A percentile compares a stretch with the other conserved stretches of the same genome.
Conservation (phyloP, 2,329 filamentous ascomycete genomes). For the Xylariaceae sp. region DNA sequence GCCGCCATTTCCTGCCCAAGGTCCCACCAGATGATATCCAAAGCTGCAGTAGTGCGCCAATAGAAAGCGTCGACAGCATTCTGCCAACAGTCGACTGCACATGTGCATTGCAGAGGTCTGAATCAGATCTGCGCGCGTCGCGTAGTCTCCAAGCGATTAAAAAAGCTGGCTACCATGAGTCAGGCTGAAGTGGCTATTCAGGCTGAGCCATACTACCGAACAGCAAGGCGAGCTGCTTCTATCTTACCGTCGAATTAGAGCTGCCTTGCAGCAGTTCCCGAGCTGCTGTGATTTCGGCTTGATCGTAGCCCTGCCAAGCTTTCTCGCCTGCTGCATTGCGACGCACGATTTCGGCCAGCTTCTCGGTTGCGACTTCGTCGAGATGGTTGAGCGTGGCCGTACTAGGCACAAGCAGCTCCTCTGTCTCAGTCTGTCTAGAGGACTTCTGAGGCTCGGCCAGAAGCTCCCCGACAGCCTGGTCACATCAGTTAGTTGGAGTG, state of each 20-base stretch:
- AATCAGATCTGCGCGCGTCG: no score
- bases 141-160: no score
- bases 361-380: slow-evolving; percentile 67
- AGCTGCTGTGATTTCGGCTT: slow-evolving; percentile 67
- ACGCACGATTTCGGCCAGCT: slow-evolving; percentile 72
- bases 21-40: slow-evolving; percentile 23
- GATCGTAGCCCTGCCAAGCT: slow-evolving; percentile 69
- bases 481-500: slow-evolving; percentile 19
- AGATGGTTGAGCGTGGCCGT: slow-evolving; percentile 60
- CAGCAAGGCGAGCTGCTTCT: slow-evolving; percentile 1
- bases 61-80: slow-evolving; percentile 9
- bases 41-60: slow-evolving; percentile 22
- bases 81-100: no score
- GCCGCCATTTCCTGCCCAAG: slow-evolving; percentile 27
- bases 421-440: slow-evolving; percentile 43
- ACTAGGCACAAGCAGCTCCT: slow-evolving; percentile 51
- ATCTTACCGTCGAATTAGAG: slow-evolving; percentile 40
- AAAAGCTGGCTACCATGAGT: no score
- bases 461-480: slow-evolving; percentile 46
- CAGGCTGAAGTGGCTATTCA: no score
- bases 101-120: no score
- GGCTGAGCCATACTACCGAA: no score
- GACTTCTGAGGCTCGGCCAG: slow-evolving; percentile 39
- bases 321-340: slow-evolving; percentile 55
- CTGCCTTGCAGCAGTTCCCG: slow-evolving; percentile 60